Base-by-base conservation (phyloP, 192 early-diverging fungal genomes). In the Entophlyctis luteolus region DNA sequence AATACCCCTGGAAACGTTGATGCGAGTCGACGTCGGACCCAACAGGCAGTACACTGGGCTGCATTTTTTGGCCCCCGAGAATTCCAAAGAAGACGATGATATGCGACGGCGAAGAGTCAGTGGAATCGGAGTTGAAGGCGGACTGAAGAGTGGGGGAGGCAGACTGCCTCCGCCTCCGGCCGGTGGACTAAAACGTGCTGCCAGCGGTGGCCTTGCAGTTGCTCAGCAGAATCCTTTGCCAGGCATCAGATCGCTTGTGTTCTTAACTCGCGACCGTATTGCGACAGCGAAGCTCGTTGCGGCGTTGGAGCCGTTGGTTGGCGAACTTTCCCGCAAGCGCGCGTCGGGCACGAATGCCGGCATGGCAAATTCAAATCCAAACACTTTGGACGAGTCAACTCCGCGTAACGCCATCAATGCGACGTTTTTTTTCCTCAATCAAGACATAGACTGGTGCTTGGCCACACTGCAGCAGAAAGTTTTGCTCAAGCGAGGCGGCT, bases 11-110 rank as follows among this genome's bases (percentile, higher is more conserved):
- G 27, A 23, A 31, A 34, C 55, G 23, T 28, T 63, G 22, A 14
- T 81, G n/a, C 47, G 81, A 29, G 62, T 83, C 20, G 81, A 83
- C 67, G 78, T 83, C n/a, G 81, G 81, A 12, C 79, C 75, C 23
- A 72, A 80, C 42, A 31, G 72, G 14, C 81, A 83, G 56, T 81
- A 77, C 42, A 25, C 79, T 29, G 77, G 68, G 14, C 42, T 83
- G 12, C 81, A 79, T 42, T 75, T 78, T 69, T 14, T 55, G 2
- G 42, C 23, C 4, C n/a, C n/a, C n/a, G n/a, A n/a, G n/a, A n/a
- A n/a, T n/a, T n/a, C n/a, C n/a, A n/a, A n/a, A n/a, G 58, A 32
- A 14, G 65, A 20, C 0, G 20, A 48, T 38, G 48, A 60, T 6
- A 39, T 31, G 54, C 55, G 22, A 22, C 35, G n/a, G 32, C 23